A percentile compares a stretch with the other conserved stretches of the same genome.
phyloP scores from a whole-genome alignment of 495 filamentous ascomycete genomes.

The Astrocystis sublimbata region DNA sequence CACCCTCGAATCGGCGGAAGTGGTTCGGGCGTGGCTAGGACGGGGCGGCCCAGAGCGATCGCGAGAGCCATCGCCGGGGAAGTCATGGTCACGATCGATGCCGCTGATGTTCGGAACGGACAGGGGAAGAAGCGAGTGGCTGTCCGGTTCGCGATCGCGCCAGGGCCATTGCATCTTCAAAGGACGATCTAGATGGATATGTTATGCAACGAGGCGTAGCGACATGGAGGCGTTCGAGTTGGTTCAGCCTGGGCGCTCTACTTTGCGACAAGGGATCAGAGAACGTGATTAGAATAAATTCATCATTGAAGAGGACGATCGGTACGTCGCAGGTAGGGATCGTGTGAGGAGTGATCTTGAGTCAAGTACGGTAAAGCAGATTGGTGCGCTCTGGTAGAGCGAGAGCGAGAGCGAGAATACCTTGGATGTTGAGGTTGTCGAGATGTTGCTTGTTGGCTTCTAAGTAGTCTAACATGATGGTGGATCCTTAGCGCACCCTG shows the following conservation, averaged over 20 bases:
- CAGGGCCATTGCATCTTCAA: conserved; percentile 41
- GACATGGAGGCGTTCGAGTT: conserved; percentile 25
- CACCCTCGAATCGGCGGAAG: conserved; percentile 51
- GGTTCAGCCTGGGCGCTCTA: neutral
- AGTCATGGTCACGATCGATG: conserved; percentile 29
- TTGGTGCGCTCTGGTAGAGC: neutral
- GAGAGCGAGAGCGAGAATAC: no score
- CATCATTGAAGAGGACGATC: conserved; percentile 12
- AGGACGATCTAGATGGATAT: conserved; percentile 21
- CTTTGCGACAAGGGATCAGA: neutral
- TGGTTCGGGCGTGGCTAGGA: conserved; percentile 39
- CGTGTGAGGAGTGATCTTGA: neutral
- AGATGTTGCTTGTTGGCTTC: conserved; percentile 4
- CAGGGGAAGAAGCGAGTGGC: conserved; percentile 41
- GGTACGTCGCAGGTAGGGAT: neutral
- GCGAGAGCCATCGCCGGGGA: conserved; percentile 23
- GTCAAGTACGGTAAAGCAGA: neutral
- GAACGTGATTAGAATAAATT: neutral
- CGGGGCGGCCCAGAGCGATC: conserved; percentile 39
- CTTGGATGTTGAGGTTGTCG: neutral
- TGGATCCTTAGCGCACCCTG: conserved; percentile 1
- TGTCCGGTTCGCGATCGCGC: conserved; percentile 37
- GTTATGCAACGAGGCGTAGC: conserved; percentile 23
- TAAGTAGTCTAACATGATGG: conserved; percentile 4
- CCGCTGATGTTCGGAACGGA: conserved; percentile 35